Percentiles rank a stretch among this genome's conserved stretches.
These are phyloP conservation scores for Hypoxylon sp. DNA, from an alignment of 2,329 filamentous ascomycete genomes.

Conservation along the genomic window DNA sequence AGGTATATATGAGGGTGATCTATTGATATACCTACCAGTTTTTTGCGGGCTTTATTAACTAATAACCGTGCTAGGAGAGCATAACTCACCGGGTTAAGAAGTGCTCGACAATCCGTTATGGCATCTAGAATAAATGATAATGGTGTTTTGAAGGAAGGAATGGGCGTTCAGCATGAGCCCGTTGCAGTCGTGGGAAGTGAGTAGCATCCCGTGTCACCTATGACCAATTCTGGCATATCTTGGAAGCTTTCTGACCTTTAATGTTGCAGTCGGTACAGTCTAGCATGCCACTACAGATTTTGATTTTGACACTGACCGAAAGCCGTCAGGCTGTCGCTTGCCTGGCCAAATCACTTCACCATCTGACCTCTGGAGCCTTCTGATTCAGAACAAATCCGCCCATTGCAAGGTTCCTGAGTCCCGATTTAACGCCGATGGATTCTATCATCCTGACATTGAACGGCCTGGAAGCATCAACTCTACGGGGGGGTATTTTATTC, in stretches of 20 bases:
- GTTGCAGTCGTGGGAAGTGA: not conserved
- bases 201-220: too few relatives aligned
- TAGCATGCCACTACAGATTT: too few relatives aligned
- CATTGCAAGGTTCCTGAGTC: not conserved
- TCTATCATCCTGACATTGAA: constrained; percentile 28
- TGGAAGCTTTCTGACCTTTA: too few relatives aligned
- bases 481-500: constrained; percentile 47
- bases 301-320: not conserved
- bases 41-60: too few relatives aligned
- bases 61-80: too few relatives aligned
- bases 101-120: too few relatives aligned
- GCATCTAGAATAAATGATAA: not conserved
- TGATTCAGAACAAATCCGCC: not conserved
- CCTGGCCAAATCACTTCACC: not conserved
- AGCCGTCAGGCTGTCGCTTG: not conserved
- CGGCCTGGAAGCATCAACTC: constrained; percentile 16
- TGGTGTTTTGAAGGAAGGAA: not conserved
- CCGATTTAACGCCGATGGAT: constrained; percentile 39
- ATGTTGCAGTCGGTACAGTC: too few relatives aligned
- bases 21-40: too few relatives aligned
- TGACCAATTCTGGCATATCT: too few relatives aligned
- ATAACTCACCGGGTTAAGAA: too few relatives aligned
- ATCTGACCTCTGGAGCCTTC: not conserved
- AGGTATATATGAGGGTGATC: too few relatives aligned
- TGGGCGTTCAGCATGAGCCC: not conserved